Base-by-base conservation (phyloP, 345 rosid species). In the Clausena lansium region DNA sequence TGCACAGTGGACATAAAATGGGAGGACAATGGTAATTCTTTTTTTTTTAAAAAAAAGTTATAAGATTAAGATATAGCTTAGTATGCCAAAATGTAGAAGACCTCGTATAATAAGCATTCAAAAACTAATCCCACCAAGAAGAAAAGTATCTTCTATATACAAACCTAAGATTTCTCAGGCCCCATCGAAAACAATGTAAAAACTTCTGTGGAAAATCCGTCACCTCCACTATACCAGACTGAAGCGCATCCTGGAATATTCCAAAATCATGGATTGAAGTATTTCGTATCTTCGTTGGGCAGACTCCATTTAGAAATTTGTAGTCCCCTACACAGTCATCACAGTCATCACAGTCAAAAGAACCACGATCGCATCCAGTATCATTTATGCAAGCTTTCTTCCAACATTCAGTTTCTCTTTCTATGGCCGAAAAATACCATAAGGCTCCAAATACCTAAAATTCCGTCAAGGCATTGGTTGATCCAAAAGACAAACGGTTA, bases 391-490 rank as follows among this genome's bases (percentile, higher is more conserved):
- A 75, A 20, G 58, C 38, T 7, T 30, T 11, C 57, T 69, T 39
- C 79, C 79, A 77, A 22, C 79, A 77, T 36, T 4, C 17, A 8
- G 58, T 28, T 24, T 20, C 27, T 57, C 74, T 39, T 27, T 68
- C 67, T 19, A 77, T 14, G n/a, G 79, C 54, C 28, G 59, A 58
- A 30, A 54, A 38, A 41, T 77, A 77, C 68, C 74, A 68, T 19
- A 69, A 77, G 24, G 74, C 59, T 67, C 79, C 79, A 59, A 58
- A 45, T 28, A 68, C 68, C 74, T 68, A 22, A 58, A 58, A 17
- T 0, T 2, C 3, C 70, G 33, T 5, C 30, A 14, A 13, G 24
- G 19, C 61, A 65, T 24, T 59, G 6, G 55, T 50, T 50, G 55
- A 50, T 11, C 50, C 50, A 41, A 41, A 41, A 4, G 50, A 41